Base-by-base conservation (phyloP, 768 basidiomycete species). In the Dioszegia crocea region DNA sequence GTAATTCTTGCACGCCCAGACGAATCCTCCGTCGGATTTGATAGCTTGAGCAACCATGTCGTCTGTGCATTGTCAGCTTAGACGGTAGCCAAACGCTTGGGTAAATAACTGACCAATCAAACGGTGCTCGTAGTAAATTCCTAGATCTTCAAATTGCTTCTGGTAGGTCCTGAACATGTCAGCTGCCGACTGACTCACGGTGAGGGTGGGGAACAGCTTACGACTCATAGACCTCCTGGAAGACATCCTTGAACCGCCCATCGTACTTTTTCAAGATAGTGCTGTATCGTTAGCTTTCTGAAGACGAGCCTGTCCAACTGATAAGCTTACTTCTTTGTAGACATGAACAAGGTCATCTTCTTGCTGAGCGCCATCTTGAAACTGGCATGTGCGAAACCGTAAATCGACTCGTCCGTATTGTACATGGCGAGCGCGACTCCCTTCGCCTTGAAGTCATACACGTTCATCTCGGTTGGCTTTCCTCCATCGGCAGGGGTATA, bases 371-470 rank as follows among this genome's bases (percentile, higher is more conserved):
- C 94, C 91, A 97, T 94, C 81, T 98, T 97, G 83, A 99, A 97
- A 19, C 89, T 92, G 4, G 93, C 84, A 79, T 99, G 94, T 1
- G 96, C 94, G 74, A 99, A 99, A 21, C 94, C 94, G 17, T 80
- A 81, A 70, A 99, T 97, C 1, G 89, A 92, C 69, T 94, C 91
- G 65, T 97, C 91, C 5, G 92, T 97, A 80, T 97, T 97, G 81
- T 98, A 97, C 96, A 98, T 98, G 73, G 86, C 83, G 83, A 99
- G 84, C 3, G 92, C 93, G 30, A 97, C 89, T 66, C 96, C 96
- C 57, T 83, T 83, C 26, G 87, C 90, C 77, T 89, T 86, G 82
- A 97, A 99, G 79, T 97, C 87, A 69, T 89, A 98, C 39, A 99
- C 91, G 63, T 93, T 81, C 73, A 97, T 71, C 80, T 80, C 10